These are phyloP conservation scores for Candida taoyuanica DNA, from an alignment of 805 yeast genomes.

Conservation along the genomic window DNA sequence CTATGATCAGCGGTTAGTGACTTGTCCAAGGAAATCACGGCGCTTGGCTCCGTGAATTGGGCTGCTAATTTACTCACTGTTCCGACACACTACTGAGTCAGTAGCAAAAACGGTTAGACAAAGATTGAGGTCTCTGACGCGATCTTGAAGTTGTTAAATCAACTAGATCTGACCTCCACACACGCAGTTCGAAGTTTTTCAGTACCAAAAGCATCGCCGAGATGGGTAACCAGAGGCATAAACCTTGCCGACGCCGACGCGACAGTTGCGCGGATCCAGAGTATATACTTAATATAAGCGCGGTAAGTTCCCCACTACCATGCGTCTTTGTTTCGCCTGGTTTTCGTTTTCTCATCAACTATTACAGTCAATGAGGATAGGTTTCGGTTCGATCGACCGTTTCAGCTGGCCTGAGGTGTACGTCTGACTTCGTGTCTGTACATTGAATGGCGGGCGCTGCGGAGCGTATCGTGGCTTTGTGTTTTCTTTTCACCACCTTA, in stretches of 20 bases:
- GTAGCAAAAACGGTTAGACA: not conserved
- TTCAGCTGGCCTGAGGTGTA: conserved; percentile 29
- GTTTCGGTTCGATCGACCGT: conserved; percentile 33
- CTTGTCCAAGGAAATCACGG: not conserved
- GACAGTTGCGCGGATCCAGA: no score
- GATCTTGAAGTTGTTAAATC: no score
- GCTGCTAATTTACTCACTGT: not conserved
- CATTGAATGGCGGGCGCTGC: conserved; percentile 39
- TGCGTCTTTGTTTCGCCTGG: not conserved
- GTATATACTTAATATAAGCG: no score
- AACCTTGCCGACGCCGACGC: not conserved
- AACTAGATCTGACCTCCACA: no score
- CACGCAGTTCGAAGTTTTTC: conserved; percentile 5
- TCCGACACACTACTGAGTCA: not conserved
- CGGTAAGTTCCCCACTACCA: not conserved
- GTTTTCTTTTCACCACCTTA: conserved; percentile 46
- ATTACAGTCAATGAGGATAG: conserved; percentile 56
- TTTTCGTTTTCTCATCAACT: conserved; percentile 41
- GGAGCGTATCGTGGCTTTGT: conserved; percentile 52
- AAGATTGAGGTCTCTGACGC: not conserved
- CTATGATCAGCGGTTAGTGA: conserved; percentile 2
- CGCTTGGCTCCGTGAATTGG: not conserved
- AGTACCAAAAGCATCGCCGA: not conserved
- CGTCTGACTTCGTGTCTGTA: conserved; percentile 11
- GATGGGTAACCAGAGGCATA: conserved; percentile 1